These are phyloP conservation scores for Vanilla planifolia DNA, from an alignment of 106 monocot genomes.

Conservation along the genomic window DNA sequence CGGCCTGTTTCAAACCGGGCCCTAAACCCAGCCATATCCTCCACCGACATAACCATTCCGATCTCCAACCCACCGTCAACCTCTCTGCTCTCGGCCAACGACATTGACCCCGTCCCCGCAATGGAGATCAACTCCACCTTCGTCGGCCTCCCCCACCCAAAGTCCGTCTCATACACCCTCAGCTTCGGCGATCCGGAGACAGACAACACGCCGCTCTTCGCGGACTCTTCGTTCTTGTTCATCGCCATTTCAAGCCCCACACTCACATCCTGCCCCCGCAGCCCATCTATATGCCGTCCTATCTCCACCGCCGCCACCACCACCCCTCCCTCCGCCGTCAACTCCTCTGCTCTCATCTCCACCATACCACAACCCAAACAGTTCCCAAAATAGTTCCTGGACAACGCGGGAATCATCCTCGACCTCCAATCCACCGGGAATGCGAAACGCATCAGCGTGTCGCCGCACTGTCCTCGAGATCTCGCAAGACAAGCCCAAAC, in stretches of 20 bases:
- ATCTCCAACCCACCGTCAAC: conserved; percentile 33
- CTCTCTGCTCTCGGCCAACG: conserved; percentile 26
- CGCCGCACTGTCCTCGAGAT: background rate
- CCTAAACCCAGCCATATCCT: conserved; percentile 1
- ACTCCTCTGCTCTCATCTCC: conserved; percentile 1
- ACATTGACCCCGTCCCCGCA: conserved; percentile 14
- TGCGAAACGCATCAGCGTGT: too few relatives aligned
- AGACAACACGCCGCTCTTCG: background rate
- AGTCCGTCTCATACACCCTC: conserved; percentile 31
- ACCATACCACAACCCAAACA: conserved; percentile 12
- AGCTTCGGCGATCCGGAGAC: conserved; percentile 30
- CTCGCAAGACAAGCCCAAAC: conserved; percentile 12
- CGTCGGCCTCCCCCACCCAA: conserved; percentile 39
- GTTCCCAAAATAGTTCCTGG: conserved; percentile 29
- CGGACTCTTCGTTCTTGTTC: background rate
- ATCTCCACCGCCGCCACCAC: background rate
- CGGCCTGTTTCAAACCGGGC: background rate
- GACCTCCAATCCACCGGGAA: too few relatives aligned
- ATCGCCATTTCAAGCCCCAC: background rate
- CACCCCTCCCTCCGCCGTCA: conserved; percentile 3
- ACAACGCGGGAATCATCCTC: conserved; percentile 5
- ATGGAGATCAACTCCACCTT: conserved; percentile 29
- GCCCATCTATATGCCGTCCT: background rate
- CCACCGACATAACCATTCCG: too few relatives aligned
- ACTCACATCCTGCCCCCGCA: background rate